Conservation (phyloP, 2,329 filamentous ascomycete genomes). For the Epichloe coenophiala region DNA sequence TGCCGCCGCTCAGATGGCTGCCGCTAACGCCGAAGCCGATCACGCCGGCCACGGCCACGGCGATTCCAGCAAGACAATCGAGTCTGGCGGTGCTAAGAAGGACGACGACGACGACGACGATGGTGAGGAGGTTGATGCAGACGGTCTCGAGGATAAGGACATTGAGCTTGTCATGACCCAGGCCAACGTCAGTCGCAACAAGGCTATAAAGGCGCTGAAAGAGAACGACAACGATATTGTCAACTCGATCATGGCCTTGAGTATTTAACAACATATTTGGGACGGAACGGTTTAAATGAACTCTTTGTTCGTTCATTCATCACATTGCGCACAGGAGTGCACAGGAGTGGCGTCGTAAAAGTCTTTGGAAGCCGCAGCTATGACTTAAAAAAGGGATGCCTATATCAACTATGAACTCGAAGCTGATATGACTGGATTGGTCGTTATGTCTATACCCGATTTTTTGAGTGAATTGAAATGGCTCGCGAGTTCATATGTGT, state of each 20-base stretch:
- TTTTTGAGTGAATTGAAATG: neutral
- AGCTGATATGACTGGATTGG: neutral
- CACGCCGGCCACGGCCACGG: constrained; percentile 62
- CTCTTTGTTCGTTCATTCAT: constrained; percentile 3
- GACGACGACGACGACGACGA: constrained; percentile 81
- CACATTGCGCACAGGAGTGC: constrained; percentile 13
- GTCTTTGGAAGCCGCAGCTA: constrained; percentile 10
- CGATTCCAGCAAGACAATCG: constrained; percentile 50
- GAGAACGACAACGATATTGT: constrained; percentile 99
- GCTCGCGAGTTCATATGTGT: neutral
- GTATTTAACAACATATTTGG: constrained; percentile 42
- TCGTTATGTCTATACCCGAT: neutral
- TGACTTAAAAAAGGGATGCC: neutral
- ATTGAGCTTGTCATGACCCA: constrained; percentile 99
- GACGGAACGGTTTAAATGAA: constrained; percentile 2
- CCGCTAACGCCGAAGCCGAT: constrained; percentile 49
- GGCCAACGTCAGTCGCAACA: constrained; percentile 91
- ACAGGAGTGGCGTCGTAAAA: constrained; percentile 17
- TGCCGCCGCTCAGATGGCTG: constrained; percentile 80
- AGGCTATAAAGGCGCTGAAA: constrained; percentile 95
- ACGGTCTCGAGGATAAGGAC: constrained; percentile 94
- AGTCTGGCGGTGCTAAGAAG: constrained; percentile 54
- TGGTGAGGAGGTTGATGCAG: constrained; percentile 88
- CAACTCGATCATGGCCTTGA: constrained; percentile 99
- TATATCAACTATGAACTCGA: neutral